Evolutionary conservation across 2,329 filamentous ascomycete species (phyloP), one percentile per base, ranked within the genome.

Genomic region (Diplodia mutila): DNA sequence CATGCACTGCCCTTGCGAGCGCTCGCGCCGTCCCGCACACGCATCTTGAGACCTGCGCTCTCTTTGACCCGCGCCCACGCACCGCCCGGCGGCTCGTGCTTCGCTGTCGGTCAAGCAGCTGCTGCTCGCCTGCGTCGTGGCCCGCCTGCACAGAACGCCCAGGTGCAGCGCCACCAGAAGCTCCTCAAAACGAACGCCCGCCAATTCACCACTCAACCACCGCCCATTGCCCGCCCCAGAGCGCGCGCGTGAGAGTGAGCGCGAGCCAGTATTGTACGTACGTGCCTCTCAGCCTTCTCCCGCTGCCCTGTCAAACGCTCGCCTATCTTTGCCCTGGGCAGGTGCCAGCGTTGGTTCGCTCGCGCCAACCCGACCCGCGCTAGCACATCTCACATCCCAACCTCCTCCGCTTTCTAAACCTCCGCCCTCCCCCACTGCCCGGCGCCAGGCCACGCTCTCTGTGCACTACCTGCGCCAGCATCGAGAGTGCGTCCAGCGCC

Each of bases 331-430:
- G 51, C 49, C 61, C 61, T 53, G 48, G 71, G 73, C 71, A 75
- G 75, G 74, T 32, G 57, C 67, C 46, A 76, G 74, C 66, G 63
- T 67, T 67, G 75, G 75, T 72, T 75, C 73, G 69, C 72, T 72
- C 70, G 67, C 65, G 64, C 64, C 64, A 55, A 54, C 53, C 65
- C 23, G 65, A 37, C 37, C 65, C 42, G 72, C 74, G 72, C 77
- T 78, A 79, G 78, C 75, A 73, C 71, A 71, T 73, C 72, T 70
- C 70, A 72, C 73, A 72, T 79, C 77, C 78, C 77, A 80, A 79
- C 78, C 77, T 78, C 78, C 77, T 77, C 75, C 75, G 74, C 77
- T 73, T 75, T 68, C 69, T 71, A 71, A 71, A 71, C 67, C 66
- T 66, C 69, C 69, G 52, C 66, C 69, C 65, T 67, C 65, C 75